These are phyloP conservation scores for Dentipellis sp. DNA, from an alignment of 768 basidiomycete genomes.

Conservation along the genomic window DNA sequence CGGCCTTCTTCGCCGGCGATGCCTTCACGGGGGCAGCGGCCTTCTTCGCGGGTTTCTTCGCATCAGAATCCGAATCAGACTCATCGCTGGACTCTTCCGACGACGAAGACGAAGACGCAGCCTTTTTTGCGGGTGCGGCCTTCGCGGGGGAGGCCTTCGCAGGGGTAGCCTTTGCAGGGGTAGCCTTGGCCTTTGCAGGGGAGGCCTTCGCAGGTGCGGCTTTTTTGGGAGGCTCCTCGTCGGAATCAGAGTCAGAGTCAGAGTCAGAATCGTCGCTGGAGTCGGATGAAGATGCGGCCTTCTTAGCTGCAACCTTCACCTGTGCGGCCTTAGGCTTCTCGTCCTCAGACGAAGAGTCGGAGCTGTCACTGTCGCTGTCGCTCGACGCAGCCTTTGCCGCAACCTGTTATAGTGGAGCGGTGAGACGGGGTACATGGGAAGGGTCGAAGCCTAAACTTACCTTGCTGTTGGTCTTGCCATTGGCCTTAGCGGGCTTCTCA, in stretches of 20 bases:
- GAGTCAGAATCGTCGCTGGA: constrained; percentile 13
- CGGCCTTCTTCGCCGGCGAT: constrained; percentile 16
- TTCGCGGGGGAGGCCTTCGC: constrained; percentile 21
- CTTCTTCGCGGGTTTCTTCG: constrained; percentile 15
- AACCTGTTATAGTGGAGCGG: background rate
- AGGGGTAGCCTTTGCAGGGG: constrained; percentile 12
- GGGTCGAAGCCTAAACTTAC: background rate
- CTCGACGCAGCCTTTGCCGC: constrained; percentile 7
- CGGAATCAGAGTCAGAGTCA: background rate
- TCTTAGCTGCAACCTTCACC: constrained; percentile 22
- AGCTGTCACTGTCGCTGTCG: constrained; percentile 7
- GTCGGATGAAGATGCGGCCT: constrained; percentile 14
- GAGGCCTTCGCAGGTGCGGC: background rate
- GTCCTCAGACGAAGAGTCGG: constrained; percentile 21
- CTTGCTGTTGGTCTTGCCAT: constrained; percentile 23
- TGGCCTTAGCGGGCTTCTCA: constrained; percentile 25
- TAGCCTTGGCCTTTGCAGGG: constrained; percentile 2
- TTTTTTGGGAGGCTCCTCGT: constrained; percentile 5
- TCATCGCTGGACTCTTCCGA: constrained; percentile 21
- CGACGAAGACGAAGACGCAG: constrained; percentile 6
- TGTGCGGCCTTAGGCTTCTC: constrained; percentile 31
- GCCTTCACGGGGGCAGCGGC: constrained; percentile 18
- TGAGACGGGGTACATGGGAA: too few relatives aligned
- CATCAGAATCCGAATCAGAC: constrained; percentile 3
- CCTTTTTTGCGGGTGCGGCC: constrained; percentile 16